Evolutionary conservation across 768 basidiomycete species (phyloP).

Genomic region (Termitomyces sp.): DNA sequence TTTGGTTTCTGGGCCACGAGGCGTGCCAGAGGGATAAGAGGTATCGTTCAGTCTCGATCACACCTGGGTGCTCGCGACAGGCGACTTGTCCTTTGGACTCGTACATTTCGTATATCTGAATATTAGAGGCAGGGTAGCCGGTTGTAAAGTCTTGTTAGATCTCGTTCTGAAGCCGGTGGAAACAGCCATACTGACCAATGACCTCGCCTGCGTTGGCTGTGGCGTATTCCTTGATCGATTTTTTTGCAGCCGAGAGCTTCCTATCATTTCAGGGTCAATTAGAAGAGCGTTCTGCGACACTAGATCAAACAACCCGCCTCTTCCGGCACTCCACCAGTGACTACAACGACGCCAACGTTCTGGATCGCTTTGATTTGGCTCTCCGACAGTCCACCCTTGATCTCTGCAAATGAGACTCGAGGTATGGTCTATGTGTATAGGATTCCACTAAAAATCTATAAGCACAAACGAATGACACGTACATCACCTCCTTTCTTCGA

Average conservation of each 20-base stretch:
- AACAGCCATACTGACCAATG: conserved; percentile 34
- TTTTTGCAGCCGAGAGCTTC: conserved; percentile 61
- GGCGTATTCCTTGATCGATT: conserved; percentile 51
- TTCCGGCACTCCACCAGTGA: conserved; percentile 54
- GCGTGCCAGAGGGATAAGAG: conserved; percentile 61
- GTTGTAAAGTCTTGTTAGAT: background rate
- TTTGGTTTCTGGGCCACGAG: conserved; percentile 17
- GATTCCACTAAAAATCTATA: background rate
- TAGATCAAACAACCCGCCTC: conserved; percentile 31
- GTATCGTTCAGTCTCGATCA: conserved; percentile 54
- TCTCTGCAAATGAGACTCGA: conserved; percentile 39
- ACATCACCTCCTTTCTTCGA: conserved; percentile 45
- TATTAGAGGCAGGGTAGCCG: conserved; percentile 68
- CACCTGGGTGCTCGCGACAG: conserved; percentile 64
- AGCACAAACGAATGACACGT: conserved; percentile 9
- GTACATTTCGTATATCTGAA: conserved; percentile 76
- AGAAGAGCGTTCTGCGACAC: background rate
- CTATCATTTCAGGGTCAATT: conserved; percentile 24
- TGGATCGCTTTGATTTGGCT: conserved; percentile 43
- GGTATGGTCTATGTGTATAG: conserved; percentile 45
- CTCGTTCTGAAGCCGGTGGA: no score
- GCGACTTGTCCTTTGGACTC: conserved; percentile 58
- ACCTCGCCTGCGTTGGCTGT: conserved; percentile 41
- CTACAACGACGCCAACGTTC: conserved; percentile 50
- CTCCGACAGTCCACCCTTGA: conserved; percentile 45